Evolutionary conservation across 2,329 filamentous ascomycete species (phyloP).

Genomic region (Cytospora leucostoma): DNA sequence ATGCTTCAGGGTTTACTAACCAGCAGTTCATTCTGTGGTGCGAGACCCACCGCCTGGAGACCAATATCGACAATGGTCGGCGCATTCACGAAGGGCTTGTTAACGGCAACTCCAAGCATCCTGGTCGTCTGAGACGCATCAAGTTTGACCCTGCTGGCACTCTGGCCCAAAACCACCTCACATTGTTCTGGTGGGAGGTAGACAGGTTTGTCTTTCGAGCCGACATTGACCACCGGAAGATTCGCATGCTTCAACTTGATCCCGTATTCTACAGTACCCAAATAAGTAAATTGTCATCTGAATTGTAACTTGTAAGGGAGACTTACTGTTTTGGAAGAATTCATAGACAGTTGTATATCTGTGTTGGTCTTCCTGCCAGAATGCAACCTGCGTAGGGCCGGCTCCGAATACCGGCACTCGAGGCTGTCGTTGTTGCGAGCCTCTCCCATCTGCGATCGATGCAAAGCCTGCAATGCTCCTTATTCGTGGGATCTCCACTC

Average conservation of each 20-base stretch:
- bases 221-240: conserved; percentile 60
- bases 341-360: conserved; percentile 55
- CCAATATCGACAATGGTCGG: conserved; percentile 54
- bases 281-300: neutral
- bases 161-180: conserved; percentile 56
- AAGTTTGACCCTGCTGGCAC: conserved; percentile 43
- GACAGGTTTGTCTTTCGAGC: conserved; percentile 49
- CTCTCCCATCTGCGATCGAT: conserved; percentile 36
- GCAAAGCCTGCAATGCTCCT: conserved; percentile 43
- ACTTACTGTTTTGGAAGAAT: conserved; percentile 47
- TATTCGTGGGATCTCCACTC: conserved; percentile 36
- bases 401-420: conserved; percentile 40
- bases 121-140: conserved; percentile 51
- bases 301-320: conserved; percentile 24
- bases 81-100: conserved; percentile 56
- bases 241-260: conserved; percentile 39
- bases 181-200: conserved; percentile 63
- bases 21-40: conserved; percentile 39
- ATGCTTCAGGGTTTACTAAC: conserved; percentile 33
- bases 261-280: conserved; percentile 36
- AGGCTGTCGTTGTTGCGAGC: conserved; percentile 27
- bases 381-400: conserved; percentile 54
- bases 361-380: conserved; percentile 45
- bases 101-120: conserved; percentile 64
- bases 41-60: conserved; percentile 49